These are phyloP conservation scores for Hyaloscypha finlandica DNA, from an alignment of 495 filamentous ascomycete species.

Conservation along the genomic window DNA sequence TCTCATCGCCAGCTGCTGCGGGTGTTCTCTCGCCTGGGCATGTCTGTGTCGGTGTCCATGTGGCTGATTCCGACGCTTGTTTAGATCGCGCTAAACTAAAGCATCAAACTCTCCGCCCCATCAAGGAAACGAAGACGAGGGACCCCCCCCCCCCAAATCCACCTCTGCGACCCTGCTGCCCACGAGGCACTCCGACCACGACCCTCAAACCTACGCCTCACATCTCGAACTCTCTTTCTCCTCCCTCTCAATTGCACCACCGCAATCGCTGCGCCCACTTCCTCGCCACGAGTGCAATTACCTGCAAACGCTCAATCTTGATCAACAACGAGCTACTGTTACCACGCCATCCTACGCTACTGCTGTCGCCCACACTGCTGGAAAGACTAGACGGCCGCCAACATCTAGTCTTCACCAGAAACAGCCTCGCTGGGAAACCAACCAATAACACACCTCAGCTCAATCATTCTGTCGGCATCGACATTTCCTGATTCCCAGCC, in stretches of 20 bases:
- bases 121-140: neutral
- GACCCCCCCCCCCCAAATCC: neutral
- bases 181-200: neutral
- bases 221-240: neutral
- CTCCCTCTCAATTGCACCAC: neutral
- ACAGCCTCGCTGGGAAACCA: neutral
- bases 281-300: neutral
- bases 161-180: neutral
- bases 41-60: neutral
- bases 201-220: neutral
- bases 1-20: neutral
- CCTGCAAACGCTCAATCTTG: neutral
- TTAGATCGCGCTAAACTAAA: slow-evolving; percentile 14
- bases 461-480: neutral
- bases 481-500: neutral
- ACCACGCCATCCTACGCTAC: neutral
- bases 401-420: neutral
- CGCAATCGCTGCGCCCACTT: neutral
- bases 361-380: neutral
- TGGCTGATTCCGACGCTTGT: slow-evolving; percentile 17
- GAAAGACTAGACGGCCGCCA: neutral
- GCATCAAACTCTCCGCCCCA: neutral
- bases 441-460: slow-evolving; percentile 13
- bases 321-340: neutral
- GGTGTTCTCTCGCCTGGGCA: neutral